A percentile compares a stretch with the other conserved stretches of the same genome.
Conservation (phyloP, 225 moss, liverwort and hornwort species). For the Pseudoscleropodium purum region DNA sequence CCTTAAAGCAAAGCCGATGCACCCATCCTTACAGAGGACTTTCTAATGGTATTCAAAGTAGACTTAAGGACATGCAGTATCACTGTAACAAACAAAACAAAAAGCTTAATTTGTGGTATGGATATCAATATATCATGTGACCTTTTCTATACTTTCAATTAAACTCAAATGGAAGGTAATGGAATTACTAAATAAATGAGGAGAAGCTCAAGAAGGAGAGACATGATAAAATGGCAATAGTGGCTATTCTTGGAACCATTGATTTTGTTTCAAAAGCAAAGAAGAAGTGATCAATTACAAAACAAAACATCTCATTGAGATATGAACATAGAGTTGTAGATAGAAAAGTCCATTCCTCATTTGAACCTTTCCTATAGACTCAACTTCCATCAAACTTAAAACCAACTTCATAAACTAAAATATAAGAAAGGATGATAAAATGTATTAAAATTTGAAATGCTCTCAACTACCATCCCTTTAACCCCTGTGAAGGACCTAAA, state of each 20-base stretch:
- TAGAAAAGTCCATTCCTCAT: neutral
- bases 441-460: neutral
- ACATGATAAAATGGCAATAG: neutral
- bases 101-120: no score
- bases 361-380: neutral
- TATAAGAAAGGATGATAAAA: neutral
- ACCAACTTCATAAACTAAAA: neutral
- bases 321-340: neutral
- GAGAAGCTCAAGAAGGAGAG: neutral
- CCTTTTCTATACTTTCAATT: no score
- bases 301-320: neutral
- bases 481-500: no score
- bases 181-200: no score
- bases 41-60: no score
- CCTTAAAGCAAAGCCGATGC: no score
- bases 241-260: neutral
- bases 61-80: no score
- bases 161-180: no score
- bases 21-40: no score
- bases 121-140: no score
- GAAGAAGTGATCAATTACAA: neutral
- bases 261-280: neutral
- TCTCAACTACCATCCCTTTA: no score
- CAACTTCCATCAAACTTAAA: neutral
- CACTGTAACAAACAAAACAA: no score